Evolutionary conservation across 2,329 filamentous ascomycete species (phyloP), one percentile per base, ranked within the genome.

Genomic region (Hirsutella minnesotensis): DNA sequence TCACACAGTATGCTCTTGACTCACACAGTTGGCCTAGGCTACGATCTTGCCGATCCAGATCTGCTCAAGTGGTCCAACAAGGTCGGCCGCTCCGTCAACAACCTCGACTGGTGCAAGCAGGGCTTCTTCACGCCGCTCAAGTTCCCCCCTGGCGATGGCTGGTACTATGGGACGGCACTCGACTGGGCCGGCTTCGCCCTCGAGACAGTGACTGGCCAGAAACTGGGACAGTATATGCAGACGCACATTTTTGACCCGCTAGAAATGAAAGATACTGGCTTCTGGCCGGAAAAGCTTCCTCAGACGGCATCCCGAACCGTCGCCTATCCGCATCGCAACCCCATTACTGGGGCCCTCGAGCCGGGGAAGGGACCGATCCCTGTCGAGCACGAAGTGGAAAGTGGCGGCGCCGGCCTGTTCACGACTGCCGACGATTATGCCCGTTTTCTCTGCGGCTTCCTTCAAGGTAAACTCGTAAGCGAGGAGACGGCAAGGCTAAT

Each of bases 161-260:
- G 71, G 71, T 56, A 55, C 24, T 77, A 76, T 45, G 70, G 72
- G 4, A 51, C 59, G 3, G 55, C 57, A 0, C 44, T 66, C 35
- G 72, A 75, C 56, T 75, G 67, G 62, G 70, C 65, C 0, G 70
- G 68, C 3, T 45, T 64, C 5, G 55, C 66, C 1, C 53, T 75
- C 4, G 65, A 72, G 51, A 53, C 52, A 4, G 37, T 67, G 4
- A 65, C 62, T 0, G 60, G 60, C 7, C 49, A 56, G 41, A 48
- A 46, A 1, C 53, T 75, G 3, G 58, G 58, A 0, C 50, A 48
- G 5, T 68, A 65, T 54, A 61, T 66, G 56, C 48, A 56, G 27
- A 40, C 53, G 39, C 50, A 65, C 50, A 50, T 68, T 15, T 60
- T 66, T n/a, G 46, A 46, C 3, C 62, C 60, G 1, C 51, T 67